A percentile compares a stretch with the other conserved stretches of the same genome.
Evolutionary conservation across 306 rosid species (phyloP).

Genomic region (Trifolium fragiferum): DNA sequence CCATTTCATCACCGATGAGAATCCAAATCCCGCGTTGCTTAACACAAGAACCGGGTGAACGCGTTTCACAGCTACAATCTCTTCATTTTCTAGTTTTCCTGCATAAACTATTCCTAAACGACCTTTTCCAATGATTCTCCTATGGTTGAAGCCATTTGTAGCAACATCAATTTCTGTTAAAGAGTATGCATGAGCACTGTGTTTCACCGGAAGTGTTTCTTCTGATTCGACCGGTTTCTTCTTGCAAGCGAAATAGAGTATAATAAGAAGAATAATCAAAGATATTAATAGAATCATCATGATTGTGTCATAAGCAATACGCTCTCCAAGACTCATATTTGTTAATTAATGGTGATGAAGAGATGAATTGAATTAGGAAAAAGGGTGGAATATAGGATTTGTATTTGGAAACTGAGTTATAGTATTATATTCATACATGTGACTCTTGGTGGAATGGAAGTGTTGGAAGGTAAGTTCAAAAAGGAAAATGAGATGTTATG

Average conservation of each 20-base stretch:
- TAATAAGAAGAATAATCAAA: constrained; percentile 49
- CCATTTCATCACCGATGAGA: constrained; percentile 60
- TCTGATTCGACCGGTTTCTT: constrained; percentile 61
- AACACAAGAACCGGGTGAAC: constrained; percentile 72
- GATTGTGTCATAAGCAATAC: constrained; percentile 55
- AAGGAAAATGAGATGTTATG: constrained; percentile 16
- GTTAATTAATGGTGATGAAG: background rate
- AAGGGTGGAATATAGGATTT: constrained; percentile 10
- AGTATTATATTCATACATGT: constrained; percentile 11
- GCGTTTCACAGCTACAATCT: constrained; percentile 69
- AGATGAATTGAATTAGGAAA: background rate
- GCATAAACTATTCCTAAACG: constrained; percentile 86
- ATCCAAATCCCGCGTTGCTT: constrained; percentile 77
- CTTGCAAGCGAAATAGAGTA: constrained; percentile 58
- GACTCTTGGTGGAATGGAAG: constrained; percentile 15
- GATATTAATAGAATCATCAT: constrained; percentile 57
- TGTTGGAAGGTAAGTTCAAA: constrained; percentile 35
- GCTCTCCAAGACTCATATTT: constrained; percentile 51
- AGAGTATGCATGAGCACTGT: constrained; percentile 54
- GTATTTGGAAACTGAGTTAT: constrained; percentile 31
- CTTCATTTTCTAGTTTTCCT: constrained; percentile 48
- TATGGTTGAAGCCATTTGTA: constrained; percentile 75
- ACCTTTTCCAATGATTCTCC: constrained; percentile 74
- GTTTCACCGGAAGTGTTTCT: constrained; percentile 55
- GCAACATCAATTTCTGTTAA: constrained; percentile 66